Evolutionary conservation across 2,329 filamentous ascomycete genomes (phyloP), one percentile per base, ranked within the genome.

Genomic region (Coleophoma cylindrospora): DNA sequence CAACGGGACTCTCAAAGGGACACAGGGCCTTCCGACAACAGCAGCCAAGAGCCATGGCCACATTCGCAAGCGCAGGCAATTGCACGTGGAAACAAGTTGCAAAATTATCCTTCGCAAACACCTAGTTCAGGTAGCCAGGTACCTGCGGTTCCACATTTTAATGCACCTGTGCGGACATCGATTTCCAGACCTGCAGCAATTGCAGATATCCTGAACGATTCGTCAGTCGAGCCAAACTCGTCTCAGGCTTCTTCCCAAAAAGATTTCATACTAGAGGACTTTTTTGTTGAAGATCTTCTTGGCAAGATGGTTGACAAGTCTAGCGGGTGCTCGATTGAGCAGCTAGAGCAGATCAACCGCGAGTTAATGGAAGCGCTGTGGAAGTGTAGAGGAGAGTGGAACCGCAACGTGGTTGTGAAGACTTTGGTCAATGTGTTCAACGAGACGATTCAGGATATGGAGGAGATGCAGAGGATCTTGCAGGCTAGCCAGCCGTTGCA

Each of bases 331-430:
- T 61, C 86, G 0, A 88, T 99, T 47, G 94, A 99, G 70, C 92
- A 99, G 67, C 74, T 99, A 17, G 92, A 97, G 73, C 92, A 97
- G 68, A 85, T 96, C 65, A 91, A 91, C 66, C 86, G 91, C 8
- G 83, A 86, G 57, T 74, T 97, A 55, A 97, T 97, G 92, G 87
- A 92, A 53, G 83, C 85, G 55, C 80, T 97, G 41, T 99, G 94
- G 94, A 77, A 77, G 53, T 80, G 79, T 53, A 80, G 91, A 45
- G 78, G 82, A 44, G 85, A 95, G 62, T 94, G 89, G 81, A 94
- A 99, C 68, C 82, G 94, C 40, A 85, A 83, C 60, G 76, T 77
- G 59, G 91, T 96, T 13, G 76, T 85, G 13, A 72, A 71, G 43
- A 71, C 75, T 36, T 77, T 95, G 36, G 74, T 74, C 40, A 74